Conservation (phyloP, 2,329 filamentous ascomycete species). For the Stachybotrys chartarum region DNA sequence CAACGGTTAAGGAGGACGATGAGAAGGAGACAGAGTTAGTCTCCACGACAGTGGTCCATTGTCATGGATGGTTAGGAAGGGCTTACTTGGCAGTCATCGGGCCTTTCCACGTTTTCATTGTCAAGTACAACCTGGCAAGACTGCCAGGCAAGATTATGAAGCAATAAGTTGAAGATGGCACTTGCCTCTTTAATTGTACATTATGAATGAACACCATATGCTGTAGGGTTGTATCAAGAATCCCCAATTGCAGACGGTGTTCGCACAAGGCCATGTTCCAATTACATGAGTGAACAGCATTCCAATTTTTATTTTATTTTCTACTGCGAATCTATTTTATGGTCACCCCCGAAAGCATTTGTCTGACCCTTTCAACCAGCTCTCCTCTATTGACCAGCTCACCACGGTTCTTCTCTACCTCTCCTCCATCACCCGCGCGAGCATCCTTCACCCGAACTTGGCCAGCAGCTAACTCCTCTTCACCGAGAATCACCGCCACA, state of each 20-base stretch:
- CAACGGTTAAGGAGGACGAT: not conserved
- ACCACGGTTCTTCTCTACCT: not conserved
- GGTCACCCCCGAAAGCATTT: too few species aligned
- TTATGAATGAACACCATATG: too few species aligned
- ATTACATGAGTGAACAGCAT: too few species aligned
- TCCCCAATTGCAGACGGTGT: too few species aligned
- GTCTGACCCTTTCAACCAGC: not conserved
- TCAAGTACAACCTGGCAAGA: not conserved
- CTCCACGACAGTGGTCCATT: not conserved
- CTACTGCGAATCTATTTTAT: too few species aligned
- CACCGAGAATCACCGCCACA: conserved; percentile 81
- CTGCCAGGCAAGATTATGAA: not conserved
- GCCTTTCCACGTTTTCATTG: not conserved
- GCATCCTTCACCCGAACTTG: conserved; percentile 77
- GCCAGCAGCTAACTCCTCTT: conserved; percentile 77
- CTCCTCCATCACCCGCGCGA: not conserved
- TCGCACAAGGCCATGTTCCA: too few species aligned
- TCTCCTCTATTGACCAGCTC: not conserved
- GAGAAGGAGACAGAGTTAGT: not conserved
- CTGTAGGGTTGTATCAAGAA: too few species aligned
- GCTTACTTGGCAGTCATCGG: not conserved
- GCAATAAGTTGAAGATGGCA: not conserved
- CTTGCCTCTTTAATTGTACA: too few species aligned
- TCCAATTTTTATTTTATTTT: too few species aligned
- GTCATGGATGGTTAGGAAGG: not conserved